Base-by-base conservation (phyloP, 164 flowering plant species). In the Cinnamomum micranthum region DNA sequence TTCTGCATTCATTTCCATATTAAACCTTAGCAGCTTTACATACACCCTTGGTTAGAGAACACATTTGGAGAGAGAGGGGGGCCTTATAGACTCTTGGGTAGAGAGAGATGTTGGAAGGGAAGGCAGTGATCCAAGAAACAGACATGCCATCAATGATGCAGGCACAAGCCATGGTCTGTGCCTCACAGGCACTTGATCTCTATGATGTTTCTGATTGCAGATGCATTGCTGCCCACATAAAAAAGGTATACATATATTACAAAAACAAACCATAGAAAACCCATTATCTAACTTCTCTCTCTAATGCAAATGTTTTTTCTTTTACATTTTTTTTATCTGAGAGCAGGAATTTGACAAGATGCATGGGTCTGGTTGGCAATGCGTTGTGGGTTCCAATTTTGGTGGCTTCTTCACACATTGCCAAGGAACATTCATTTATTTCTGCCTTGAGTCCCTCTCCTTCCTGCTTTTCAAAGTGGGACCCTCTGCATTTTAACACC, bases 81-180 rank as follows among this genome's bases (percentile, higher is more conserved):
- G 33, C 33, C 6, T 4, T 35, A 35, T 35, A 35, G 9, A 35
- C 47, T 0, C 47, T 35, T 35, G 10, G 41, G 41, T 0, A 75
- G 63, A 41, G 76, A 52, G 69, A 68, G 80, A 93, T 93, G 98
- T 90, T 94, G 91, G 98, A 94, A 88, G 98, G 97, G 23, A 94
- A 90, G 79, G 98, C 91, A 52, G 63, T 90, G 82, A 72, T 94
- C 20, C 87, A 90, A 76, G 98, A 91, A 69, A 84, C 97, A 71
- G 98, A 94, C 83, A 94, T 94, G 98, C 95, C 95, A 24, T 28
- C 76, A 80, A 92, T 89, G 90, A 94, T 94, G 98, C 97, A 92
- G 88, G 80, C 86, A 64, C 93, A 87, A 72, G 98, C 98, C 76
- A 91, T 88, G 92, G 81, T 86, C 65, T 85, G 77, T 79, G 97